These are phyloP conservation scores for Trichopus zeylanicus DNA, from an alignment of 116 monocot species.

Conservation along the genomic window DNA sequence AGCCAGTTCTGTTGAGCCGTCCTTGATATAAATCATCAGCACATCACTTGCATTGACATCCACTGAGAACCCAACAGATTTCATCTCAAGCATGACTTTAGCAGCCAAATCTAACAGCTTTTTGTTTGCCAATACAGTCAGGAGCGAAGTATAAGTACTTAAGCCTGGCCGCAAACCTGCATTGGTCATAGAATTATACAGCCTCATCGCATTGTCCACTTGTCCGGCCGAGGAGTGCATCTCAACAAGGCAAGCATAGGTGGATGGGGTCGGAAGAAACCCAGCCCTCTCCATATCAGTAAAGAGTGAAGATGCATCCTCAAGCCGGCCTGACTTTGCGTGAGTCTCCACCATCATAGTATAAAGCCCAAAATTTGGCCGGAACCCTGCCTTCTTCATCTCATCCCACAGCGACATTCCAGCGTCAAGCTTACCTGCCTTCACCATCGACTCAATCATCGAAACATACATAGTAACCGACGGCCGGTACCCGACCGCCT, in stretches of 20 bases:
- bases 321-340: slow-evolving; percentile 72
- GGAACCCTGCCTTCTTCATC: slow-evolving; percentile 62
- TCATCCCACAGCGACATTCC: slow-evolving; percentile 75
- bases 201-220: slow-evolving; percentile 68
- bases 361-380: slow-evolving; percentile 83
- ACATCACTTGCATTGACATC: slow-evolving; percentile 92
- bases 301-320: slow-evolving; percentile 48
- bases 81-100: slow-evolving; percentile 93
- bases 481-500: slow-evolving; percentile 36
- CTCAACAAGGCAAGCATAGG: slow-evolving; percentile 72
- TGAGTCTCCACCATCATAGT: slow-evolving; percentile 85
- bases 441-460: slow-evolving; percentile 70
- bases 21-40: slow-evolving; percentile 91
- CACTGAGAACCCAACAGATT: slow-evolving; percentile 58
- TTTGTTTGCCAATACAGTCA: slow-evolving; percentile 59
- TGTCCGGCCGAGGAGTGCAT: slow-evolving; percentile 62
- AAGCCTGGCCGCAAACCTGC: slow-evolving; percentile 67
- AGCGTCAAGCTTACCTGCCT: slow-evolving; percentile 82
- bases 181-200: slow-evolving; percentile 81
- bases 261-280: slow-evolving; percentile 80
- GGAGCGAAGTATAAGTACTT: slow-evolving; percentile 53
- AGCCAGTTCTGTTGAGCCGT: slow-evolving; percentile 69
- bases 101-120: slow-evolving; percentile 84
- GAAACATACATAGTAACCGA: slow-evolving; percentile 44
- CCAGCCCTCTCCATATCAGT: slow-evolving; percentile 91